Percentiles rank a stretch among this genome's conserved stretches.
These are phyloP conservation scores for Tagetes patula DNA, from an alignment of 129 eudicot species.

Conservation along the genomic window DNA sequence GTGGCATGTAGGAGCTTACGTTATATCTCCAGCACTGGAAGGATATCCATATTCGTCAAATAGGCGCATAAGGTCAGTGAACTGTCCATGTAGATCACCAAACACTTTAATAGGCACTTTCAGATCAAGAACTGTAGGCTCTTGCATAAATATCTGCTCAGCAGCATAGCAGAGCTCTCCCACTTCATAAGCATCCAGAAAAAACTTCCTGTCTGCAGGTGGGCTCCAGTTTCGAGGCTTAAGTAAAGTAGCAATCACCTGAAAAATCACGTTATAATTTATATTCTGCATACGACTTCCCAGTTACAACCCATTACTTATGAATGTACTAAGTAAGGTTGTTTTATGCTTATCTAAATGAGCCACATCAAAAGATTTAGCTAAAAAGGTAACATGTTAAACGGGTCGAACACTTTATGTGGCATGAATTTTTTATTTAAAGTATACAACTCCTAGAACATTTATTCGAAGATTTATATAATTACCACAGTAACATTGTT, in stretches of 20 bases:
- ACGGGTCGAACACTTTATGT: neutral
- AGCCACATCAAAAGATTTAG: neutral
- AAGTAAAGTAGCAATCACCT: constrained; percentile 82
- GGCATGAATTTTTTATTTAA: neutral
- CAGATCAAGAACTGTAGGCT: constrained; percentile 92
- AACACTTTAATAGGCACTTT: constrained; percentile 92
- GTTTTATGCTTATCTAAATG: neutral
- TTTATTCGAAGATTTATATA: neutral
- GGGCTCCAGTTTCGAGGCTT: constrained; percentile 95
- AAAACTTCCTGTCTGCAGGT: constrained; percentile 78
- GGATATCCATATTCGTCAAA: constrained; percentile 99
- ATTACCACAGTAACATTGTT: neutral
- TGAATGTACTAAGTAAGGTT: neutral
- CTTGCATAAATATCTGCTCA: constrained; percentile 91
- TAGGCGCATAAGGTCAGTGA: constrained; percentile 90
- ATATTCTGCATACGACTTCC: constrained; percentile 13
- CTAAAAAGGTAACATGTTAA: constrained; percentile 16
- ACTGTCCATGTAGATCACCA: constrained; percentile 99
- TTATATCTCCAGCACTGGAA: constrained; percentile 91
- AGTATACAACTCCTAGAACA: constrained; percentile 6
- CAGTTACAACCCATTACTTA: neutral
- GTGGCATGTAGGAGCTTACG: constrained; percentile 47
- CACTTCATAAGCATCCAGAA: constrained; percentile 93
- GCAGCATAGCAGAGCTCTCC: constrained; percentile 98
- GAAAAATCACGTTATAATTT: constrained; percentile 18